phyloP scores from a whole-genome alignment of 2,329 filamentous ascomycete species.

The Botrytis squamosa region DNA sequence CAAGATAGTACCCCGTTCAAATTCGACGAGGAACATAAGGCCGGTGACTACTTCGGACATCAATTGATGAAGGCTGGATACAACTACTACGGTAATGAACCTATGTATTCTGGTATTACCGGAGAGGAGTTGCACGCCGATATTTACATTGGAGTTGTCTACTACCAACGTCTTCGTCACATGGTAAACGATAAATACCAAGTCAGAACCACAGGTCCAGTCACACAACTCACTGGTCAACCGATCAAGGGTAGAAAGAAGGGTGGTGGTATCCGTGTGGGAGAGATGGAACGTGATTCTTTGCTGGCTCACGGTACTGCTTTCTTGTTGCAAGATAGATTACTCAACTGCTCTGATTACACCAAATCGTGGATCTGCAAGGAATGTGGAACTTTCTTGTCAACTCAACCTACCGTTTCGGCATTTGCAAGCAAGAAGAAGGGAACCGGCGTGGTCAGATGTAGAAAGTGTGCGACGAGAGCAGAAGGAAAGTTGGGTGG shows the following conservation, averaged over 20 bases:
- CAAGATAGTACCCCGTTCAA: slow-evolving; percentile 95
- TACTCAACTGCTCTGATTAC: slow-evolving; percentile 97
- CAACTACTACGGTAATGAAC: slow-evolving; percentile 98
- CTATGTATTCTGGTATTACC: slow-evolving; percentile 97
- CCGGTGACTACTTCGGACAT: slow-evolving; percentile 91
- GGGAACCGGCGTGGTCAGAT: slow-evolving; percentile 69
- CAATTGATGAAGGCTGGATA: slow-evolving; percentile 94
- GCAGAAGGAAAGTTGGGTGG: slow-evolving; percentile 47
- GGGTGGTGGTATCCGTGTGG: slow-evolving; percentile 97
- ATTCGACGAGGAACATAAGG: slow-evolving; percentile 89
- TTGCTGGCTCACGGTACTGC: slow-evolving; percentile 93
- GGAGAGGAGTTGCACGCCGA: slow-evolving; percentile 91
- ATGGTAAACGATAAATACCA: slow-evolving; percentile 99
- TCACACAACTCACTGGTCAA: slow-evolving; percentile 87
- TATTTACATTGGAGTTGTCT: slow-evolving; percentile 95
- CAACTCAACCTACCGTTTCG: slow-evolving; percentile 75
- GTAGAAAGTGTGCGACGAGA: slow-evolving; percentile 67
- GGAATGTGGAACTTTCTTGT: slow-evolving; percentile 84
- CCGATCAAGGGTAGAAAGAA: slow-evolving; percentile 96
- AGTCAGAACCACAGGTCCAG: slow-evolving; percentile 90
- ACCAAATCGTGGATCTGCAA: slow-evolving; percentile 87
- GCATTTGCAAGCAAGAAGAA: slow-evolving; percentile 63
- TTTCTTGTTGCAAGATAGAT: slow-evolving; percentile 88
- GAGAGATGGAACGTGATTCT: slow-evolving; percentile 98
- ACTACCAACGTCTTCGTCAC: slow-evolving; percentile 96